Conservation (phyloP, 2,329 filamentous ascomycete species). For the Rhinocladiella similis region DNA sequence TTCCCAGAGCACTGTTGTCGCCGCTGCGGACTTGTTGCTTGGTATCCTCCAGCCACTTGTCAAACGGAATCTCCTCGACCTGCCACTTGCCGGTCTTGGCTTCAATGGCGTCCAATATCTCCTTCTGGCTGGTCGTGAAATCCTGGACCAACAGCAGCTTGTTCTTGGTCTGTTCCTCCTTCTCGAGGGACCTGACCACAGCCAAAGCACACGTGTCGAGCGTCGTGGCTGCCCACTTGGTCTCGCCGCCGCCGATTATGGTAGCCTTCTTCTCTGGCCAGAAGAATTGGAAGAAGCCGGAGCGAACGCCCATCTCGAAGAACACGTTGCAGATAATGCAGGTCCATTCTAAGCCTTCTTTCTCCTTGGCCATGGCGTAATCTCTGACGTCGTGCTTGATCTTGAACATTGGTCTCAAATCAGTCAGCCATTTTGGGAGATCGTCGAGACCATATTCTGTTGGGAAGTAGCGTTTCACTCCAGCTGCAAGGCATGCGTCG, state of each 20-base stretch:
- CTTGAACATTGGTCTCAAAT: constrained; percentile 27
- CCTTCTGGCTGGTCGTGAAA: constrained; percentile 46
- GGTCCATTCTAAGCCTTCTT: constrained; percentile 28
- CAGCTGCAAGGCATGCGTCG: constrained; percentile 40
- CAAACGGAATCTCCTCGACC: constrained; percentile 13
- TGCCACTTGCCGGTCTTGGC: constrained; percentile 18
- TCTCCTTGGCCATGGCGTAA: constrained; percentile 29
- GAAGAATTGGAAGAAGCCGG: constrained; percentile 47
- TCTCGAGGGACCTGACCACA: constrained; percentile 49
- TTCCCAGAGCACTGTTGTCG: constrained; percentile 18
- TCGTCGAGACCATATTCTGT: constrained; percentile 36
- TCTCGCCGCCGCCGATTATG: constrained; percentile 52
- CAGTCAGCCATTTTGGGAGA: constrained; percentile 21
- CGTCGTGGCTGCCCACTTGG: constrained; percentile 49
- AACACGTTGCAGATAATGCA: constrained; percentile 38
- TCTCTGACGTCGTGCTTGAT: constrained; percentile 36
- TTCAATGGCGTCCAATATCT: constrained; percentile 35
- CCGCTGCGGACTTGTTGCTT: constrained; percentile 12
- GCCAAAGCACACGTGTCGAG: constrained; percentile 49
- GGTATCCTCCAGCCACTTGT: constrained; percentile 14
- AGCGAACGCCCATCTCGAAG: constrained; percentile 37
- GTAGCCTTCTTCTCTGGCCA: constrained; percentile 44
- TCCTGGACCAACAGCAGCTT: constrained; percentile 49
- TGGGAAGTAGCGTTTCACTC: constrained; percentile 44
- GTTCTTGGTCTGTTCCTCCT: constrained; percentile 58